Conservation (phyloP, 1,284 basidiomycete genomes). For the Heterobasidion annosum region DNA sequence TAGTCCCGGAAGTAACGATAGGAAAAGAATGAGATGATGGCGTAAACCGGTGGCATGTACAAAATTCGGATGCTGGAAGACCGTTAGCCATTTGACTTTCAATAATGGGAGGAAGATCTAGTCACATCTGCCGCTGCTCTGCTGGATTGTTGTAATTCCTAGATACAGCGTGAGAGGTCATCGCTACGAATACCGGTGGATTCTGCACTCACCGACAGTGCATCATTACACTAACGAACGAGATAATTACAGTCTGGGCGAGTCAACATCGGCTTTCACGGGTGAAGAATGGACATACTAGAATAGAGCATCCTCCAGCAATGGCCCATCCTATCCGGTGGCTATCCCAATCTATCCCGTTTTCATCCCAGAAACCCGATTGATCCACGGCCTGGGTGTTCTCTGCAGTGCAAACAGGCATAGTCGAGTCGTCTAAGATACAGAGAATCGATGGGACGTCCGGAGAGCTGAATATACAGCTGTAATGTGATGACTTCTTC, state of each 20-base stretch:
- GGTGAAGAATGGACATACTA: slow-evolving; percentile 34
- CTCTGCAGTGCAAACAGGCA: slow-evolving; percentile 35
- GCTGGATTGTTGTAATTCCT: slow-evolving; percentile 59
- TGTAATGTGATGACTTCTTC: no score
- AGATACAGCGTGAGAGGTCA: slow-evolving; percentile 1
- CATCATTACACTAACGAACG: slow-evolving; percentile 40
- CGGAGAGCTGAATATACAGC: no score
- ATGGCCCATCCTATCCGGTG: slow-evolving; percentile 72
- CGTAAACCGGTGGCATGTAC: slow-evolving; percentile 77
- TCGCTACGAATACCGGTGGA: background rate
- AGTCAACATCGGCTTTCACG: background rate
- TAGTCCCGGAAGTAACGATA: slow-evolving; percentile 79
- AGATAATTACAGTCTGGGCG: slow-evolving; percentile 51
- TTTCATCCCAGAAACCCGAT: slow-evolving; percentile 46
- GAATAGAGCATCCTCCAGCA: slow-evolving; percentile 50
- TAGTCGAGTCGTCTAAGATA: background rate
- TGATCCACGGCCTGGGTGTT: slow-evolving; percentile 47
- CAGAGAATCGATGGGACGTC: no score
- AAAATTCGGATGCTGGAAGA: slow-evolving; percentile 54
- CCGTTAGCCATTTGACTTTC: background rate
- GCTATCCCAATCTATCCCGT: slow-evolving; percentile 44
- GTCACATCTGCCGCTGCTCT: slow-evolving; percentile 73
- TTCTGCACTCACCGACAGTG: slow-evolving; percentile 49
- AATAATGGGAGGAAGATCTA: slow-evolving; percentile 2
- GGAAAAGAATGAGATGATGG: slow-evolving; percentile 83